Evolutionary conservation across 345 rosid species (phyloP).

Genomic region (Citrus australasica): DNA sequence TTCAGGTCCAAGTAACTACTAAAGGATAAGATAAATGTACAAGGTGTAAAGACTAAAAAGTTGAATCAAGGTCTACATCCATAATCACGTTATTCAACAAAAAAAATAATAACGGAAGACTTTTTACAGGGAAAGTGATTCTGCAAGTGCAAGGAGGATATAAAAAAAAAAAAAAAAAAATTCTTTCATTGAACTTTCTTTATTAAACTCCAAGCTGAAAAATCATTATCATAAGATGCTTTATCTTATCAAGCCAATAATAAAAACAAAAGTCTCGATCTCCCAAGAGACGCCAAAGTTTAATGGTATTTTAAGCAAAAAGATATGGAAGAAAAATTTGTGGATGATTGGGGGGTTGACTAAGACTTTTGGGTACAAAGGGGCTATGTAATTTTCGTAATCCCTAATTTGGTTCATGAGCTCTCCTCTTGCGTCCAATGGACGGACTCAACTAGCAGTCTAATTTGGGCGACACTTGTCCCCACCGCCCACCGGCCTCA

Average conservation of each 20-base stretch:
- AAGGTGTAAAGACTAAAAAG: neutral
- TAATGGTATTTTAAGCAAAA: neutral
- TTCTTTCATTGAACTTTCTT: neutral
- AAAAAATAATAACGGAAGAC: neutral
- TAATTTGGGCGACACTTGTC: neutral
- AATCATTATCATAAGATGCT: conserved; percentile 12
- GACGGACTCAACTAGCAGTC: neutral
- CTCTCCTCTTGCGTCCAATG: neutral
- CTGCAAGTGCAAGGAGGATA: conserved; percentile 14
- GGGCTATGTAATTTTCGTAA: neutral
- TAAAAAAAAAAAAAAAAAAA: neutral
- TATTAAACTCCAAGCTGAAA: conserved; percentile 15
- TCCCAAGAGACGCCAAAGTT: neutral
- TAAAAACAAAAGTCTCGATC: conserved; percentile 7
- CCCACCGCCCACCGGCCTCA: neutral
- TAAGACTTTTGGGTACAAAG: neutral
- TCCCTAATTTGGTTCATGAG: neutral
- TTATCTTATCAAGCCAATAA: conserved; percentile 6
- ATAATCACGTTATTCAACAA: neutral
- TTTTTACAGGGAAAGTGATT: conserved; percentile 17
- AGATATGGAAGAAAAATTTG: neutral
- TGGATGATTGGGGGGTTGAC: neutral
- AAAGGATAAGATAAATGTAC: conserved; percentile 20
- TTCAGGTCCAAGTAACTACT: neutral
- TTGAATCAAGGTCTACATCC: neutral